phyloP scores from a whole-genome alignment of 2,329 filamentous ascomycete genomes.

The Amylocarpus encephaloides region DNA sequence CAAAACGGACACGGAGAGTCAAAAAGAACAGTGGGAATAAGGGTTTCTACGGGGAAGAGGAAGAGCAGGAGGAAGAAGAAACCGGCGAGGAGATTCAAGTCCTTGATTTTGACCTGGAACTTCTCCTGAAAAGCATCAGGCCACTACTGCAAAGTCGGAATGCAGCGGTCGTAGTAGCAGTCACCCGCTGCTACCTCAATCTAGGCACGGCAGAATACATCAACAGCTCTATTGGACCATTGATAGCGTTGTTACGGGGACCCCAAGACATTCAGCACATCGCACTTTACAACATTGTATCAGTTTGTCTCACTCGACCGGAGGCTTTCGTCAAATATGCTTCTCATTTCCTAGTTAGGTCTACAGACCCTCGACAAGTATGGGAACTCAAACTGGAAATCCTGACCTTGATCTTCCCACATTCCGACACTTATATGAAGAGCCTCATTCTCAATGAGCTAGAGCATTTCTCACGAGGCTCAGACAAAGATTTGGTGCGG shows the following conservation, averaged over 20 bases:
- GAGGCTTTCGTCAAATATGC: slow-evolving; percentile 80
- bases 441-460: slow-evolving; percentile 86
- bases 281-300: slow-evolving; percentile 88
- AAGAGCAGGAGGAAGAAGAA: slow-evolving; percentile 36
- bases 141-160: slow-evolving; percentile 90
- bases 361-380: slow-evolving; percentile 71
- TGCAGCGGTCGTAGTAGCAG: slow-evolving; percentile 83
- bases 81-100: slow-evolving; percentile 47
- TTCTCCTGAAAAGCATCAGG: slow-evolving; percentile 72
- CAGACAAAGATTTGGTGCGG: slow-evolving; percentile 70
- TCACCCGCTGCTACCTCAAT: slow-evolving; percentile 77
- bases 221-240: slow-evolving; percentile 67
- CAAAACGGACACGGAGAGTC: slow-evolving; percentile 54
- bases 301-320: slow-evolving; percentile 74
- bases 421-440: slow-evolving; percentile 69
- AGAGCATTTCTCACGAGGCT: slow-evolving; percentile 79
- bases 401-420: slow-evolving; percentile 82
- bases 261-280: slow-evolving; percentile 84
- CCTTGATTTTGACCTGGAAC: slow-evolving; percentile 73
- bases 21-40: slow-evolving; percentile 50
- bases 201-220: slow-evolving; percentile 76
- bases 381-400: slow-evolving; percentile 92
- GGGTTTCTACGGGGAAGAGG: slow-evolving; percentile 75
- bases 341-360: slow-evolving; percentile 81
- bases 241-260: slow-evolving; percentile 78